phyloP scores from a whole-genome alignment of 2,329 filamentous ascomycete genomes.

The Penicillium sp. region DNA sequence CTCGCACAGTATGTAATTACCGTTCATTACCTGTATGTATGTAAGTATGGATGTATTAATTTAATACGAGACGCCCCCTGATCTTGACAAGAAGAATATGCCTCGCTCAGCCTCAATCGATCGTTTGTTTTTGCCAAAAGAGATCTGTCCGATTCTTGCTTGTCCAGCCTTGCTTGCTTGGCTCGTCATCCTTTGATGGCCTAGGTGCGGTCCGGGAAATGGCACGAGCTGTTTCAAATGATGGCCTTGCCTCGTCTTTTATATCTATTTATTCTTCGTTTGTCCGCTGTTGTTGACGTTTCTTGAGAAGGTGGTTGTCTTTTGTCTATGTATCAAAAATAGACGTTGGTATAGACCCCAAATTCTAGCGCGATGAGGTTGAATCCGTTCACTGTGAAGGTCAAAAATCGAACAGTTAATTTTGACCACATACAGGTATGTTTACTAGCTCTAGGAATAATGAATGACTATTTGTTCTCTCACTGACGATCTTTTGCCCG shows the following conservation, averaged over 20 bases:
- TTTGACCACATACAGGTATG: conserved; percentile 18
- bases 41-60: background rate
- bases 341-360: background rate
- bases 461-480: background rate
- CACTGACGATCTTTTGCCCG: background rate
- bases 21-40: background rate
- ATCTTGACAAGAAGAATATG: background rate
- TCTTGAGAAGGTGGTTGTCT: too few relatives aligned
- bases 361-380: conserved; percentile 4
- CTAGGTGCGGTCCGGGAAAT: background rate
- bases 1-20: background rate
- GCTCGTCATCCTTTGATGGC: too few relatives aligned
- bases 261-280: background rate
- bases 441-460: background rate
- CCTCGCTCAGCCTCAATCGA: conserved; percentile 11
- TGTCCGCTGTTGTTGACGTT: too few relatives aligned
- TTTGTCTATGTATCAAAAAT: background rate
- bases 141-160: background rate
- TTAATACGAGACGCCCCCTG: background rate
- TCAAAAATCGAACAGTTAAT: conserved; percentile 18
- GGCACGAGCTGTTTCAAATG: background rate
- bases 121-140: conserved; percentile 5
- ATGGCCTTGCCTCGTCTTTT: background rate
- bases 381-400: conserved; percentile 14
- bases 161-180: background rate